Evolutionary conservation across 2,329 filamentous ascomycete species (phyloP).

Genomic region (Trichoderma sp.): DNA sequence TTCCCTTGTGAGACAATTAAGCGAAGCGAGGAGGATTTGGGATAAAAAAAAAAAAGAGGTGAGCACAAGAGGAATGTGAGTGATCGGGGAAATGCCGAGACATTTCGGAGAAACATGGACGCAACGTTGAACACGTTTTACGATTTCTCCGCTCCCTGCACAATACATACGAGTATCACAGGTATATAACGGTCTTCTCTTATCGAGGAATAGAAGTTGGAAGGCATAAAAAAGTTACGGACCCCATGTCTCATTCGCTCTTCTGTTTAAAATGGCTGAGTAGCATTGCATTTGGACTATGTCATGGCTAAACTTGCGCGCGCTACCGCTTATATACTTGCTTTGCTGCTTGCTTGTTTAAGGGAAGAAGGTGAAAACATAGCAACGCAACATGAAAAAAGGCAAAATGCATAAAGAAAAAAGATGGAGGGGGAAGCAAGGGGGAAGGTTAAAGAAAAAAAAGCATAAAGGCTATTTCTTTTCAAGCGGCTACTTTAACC

Average conservation of each 20-base stretch:
- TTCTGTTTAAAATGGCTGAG: background rate
- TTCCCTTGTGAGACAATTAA: background rate
- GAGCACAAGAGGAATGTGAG: background rate
- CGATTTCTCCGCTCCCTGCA: slow-evolving; percentile 8
- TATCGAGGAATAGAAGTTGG: background rate
- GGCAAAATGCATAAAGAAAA: background rate
- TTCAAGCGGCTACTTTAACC: slow-evolving; percentile 16
- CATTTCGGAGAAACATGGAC: slow-evolving; percentile 13
- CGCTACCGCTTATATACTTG: background rate
- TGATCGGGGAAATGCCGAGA: slow-evolving; percentile 9
- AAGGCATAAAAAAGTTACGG: background rate
- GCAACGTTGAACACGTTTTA: background rate
- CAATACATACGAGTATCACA: background rate
- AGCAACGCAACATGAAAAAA: background rate
- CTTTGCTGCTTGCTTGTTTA: background rate
- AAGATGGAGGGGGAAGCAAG: background rate
- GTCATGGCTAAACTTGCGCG: background rate
- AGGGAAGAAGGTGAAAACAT: background rate
- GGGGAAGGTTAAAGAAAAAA: background rate
- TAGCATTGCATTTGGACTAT: background rate
- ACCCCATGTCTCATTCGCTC: background rate
- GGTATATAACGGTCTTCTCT: background rate
- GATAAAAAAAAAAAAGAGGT: background rate
- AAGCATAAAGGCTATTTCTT: slow-evolving; percentile 2
- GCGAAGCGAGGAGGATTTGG: background rate